A percentile compares a stretch with the other conserved stretches of the same genome.
phyloP scores from a whole-genome alignment of 1,284 basidiomycete species.

The Pseudozyma tsukubaensis region DNA sequence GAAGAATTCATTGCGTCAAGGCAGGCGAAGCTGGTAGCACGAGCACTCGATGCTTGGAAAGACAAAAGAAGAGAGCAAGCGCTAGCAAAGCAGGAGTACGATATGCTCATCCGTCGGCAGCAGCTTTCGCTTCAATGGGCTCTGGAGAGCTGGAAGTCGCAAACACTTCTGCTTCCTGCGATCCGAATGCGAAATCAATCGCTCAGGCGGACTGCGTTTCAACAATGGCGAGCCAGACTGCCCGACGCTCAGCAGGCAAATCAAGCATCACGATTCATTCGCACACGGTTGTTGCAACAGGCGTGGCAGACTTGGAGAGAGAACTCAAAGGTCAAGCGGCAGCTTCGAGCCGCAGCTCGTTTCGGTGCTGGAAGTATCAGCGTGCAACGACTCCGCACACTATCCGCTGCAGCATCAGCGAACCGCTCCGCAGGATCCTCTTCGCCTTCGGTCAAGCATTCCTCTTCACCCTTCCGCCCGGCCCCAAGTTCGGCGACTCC shows the following conservation, averaged over 20 bases:
- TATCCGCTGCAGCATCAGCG: conserved; percentile 34
- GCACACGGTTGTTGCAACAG: conserved; percentile 1
- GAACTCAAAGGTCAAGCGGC: conserved; percentile 1
- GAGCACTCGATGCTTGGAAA: conserved; percentile 21
- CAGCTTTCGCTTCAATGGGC: conserved; percentile 20
- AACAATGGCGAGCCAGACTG: conserved; percentile 25
- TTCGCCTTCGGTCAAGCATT: conserved; percentile 13
- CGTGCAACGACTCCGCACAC: conserved; percentile 19
- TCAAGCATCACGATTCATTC: conserved; percentile 9
- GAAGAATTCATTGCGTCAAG: conserved; percentile 7
- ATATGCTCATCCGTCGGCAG: conserved; percentile 46
- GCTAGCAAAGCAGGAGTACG: conserved; percentile 42
- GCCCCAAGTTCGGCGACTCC: conserved; percentile 1
- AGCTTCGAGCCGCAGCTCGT: conserved; percentile 30
- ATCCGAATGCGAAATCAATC: conserved; percentile 41
- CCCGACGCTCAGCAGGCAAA: conserved; percentile 28
- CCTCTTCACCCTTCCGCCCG: conserved; percentile 21
- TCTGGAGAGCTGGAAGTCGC: conserved; percentile 32
- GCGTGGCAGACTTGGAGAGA: conserved; percentile 23
- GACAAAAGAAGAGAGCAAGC: conserved; percentile 30
- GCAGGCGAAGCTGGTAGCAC: conserved; percentile 5
- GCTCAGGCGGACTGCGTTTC: conserved; percentile 23
- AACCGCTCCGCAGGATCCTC: conserved; percentile 25
- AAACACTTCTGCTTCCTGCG: conserved; percentile 39
- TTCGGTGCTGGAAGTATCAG: conserved; percentile 37